Evolutionary conservation across 192 early-diverging fungal species (phyloP), one percentile per base, ranked within the genome.

Genomic region (Rhizophagus prolifer): DNA sequence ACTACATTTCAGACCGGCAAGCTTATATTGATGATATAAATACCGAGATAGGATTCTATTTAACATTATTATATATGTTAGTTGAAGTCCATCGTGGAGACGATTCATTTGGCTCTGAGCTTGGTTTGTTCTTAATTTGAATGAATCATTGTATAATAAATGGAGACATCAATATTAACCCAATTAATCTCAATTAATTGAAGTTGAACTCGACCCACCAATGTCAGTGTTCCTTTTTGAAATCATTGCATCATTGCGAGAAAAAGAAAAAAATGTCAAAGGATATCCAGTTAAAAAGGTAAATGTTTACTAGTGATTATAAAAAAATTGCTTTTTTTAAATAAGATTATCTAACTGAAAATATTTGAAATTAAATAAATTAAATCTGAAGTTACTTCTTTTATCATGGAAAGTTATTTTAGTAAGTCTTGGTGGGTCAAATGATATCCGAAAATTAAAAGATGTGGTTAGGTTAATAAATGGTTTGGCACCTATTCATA

Each of bases 251-350:
- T 83, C 89, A 46, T 75, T 94, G 19, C 88, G 88, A 26, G 75
- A 76, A 67, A 90, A 90, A 31, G 75, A 76, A 50, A 90, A 90
- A n/a, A 86, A 91, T 78, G 75, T 85, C 30, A 91, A 92, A 81
- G 82, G 85, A 65, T 92, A 89, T 80, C 91, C 91, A 2, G 88
- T 92, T 3, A 92, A 92, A 78, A 92, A 92, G 86, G 86, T 88
- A 58, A 47, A 41, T 34, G 1, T 6, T 16, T 41, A 1, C 19
- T 58, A 19, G 4, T 47, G 1, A 4, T 26, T 25, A 63, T 12
- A 26, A 62, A 8, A 44, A 44, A 44, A 44, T 12, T 9, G 1
- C 12, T 44, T 21, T 61, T 46, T 36, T 21, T 21, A 54, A 21
- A 21, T 21, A 34, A 21, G 21, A 54, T 19, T 16, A 4, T 54